Base-by-base conservation (phyloP, 2,329 filamentous ascomycete genomes). In the Tolypocladium amazonense region DNA sequence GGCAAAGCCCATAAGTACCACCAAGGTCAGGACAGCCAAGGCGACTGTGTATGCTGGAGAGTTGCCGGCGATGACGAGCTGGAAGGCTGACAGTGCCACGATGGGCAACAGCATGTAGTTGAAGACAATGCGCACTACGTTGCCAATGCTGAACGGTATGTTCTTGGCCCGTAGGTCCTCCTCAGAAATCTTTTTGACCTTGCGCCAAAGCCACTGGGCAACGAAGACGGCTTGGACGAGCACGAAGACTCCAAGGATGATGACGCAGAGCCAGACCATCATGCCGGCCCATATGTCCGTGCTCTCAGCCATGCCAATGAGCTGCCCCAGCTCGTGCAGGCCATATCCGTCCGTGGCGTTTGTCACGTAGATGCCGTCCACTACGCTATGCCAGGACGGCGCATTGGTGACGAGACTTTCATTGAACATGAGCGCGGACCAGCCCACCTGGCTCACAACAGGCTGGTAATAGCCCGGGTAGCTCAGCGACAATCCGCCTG, bases 391-490 rank as follows among this genome's bases (percentile, higher is more conserved):
- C 63, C 82, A 87, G 8, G 88, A 84, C 37, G 82, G 77, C 15
- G 83, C 83, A 41, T 87, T 77, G 68, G 85, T 88, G 61, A 95
- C 87, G 67, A 96, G 89, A 73, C 88, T 96, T 65, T 94, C 79
- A 70, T 97, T 96, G 78, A 97, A 97, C 81, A 97, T 88, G 61
- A 99, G 82, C 6, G 86, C 76, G 1, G 93, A 94, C 94, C 94
- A 99, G 45, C 88, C 86, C 18, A 83, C 88, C 71, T 93, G 90
- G 72, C 92, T 96, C 60, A 93, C 84, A 9, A 91, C 88, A 5
- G 94, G 94, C 70, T 96, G 93, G 71, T 92, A 99, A 71, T 89
- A 99, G 14, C 94, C 94, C 0, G 94, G 94, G 68, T 97, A 99
- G 65, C 88, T 86, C 63, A 99, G 79, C 9, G 88, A 91, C 60